Base-by-base conservation (phyloP, 352 stramenopile species). In the Thalassiosira livingstoniorum region DNA sequence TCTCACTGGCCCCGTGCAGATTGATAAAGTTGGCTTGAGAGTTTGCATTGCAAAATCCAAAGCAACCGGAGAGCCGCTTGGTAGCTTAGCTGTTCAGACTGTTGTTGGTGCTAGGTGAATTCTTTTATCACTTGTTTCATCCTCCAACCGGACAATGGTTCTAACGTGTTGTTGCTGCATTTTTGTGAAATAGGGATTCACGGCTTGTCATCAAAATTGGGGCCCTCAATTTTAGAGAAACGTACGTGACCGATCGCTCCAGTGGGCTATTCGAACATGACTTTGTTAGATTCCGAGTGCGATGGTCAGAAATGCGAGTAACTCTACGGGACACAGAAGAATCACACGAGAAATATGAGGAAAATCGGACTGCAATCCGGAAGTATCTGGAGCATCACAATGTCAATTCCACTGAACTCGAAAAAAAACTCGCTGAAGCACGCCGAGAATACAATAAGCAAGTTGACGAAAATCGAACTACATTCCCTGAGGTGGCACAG, bases 11-110 rank as follows among this genome's bases (percentile, higher is more conserved):
- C 82, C 83, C 45, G 58, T 95, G 2, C 75, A 90, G 69, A 90
- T 94, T 51, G 87, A 92, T 75, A 82, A 85, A 31, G 62, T 94
- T 70, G 90, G 90, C 15, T 74, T 94, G 1, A 87, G 89, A 75
- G 73, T 94, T 68, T 90, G 75, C 66, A 57, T 94, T 61, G 76
- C 92, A 0, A 87, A 87, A 64, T 85, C 77, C 32, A 85, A 78
- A 71, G 25, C 35, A 4, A 83, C 85, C 34, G 89, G 90, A 27
- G 58, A 83, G 65, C 47, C 85, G 18, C 65, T 94, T 42, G 91
- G 91, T 37, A 94, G 86, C 68, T 64, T 95, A 21, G 89, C 87
- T 42, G 63, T 95, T 21, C 90, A 95, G 67, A 95, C 91, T 72
- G 85, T 92, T 27, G 87, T 90, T 69, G 91, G 91, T 45, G 76